Percentiles rank a stretch among this genome's conserved stretches.
Evolutionary conservation across 352 stramenopile species (phyloP).

Genomic region (Phytophthora colocasiae): DNA sequence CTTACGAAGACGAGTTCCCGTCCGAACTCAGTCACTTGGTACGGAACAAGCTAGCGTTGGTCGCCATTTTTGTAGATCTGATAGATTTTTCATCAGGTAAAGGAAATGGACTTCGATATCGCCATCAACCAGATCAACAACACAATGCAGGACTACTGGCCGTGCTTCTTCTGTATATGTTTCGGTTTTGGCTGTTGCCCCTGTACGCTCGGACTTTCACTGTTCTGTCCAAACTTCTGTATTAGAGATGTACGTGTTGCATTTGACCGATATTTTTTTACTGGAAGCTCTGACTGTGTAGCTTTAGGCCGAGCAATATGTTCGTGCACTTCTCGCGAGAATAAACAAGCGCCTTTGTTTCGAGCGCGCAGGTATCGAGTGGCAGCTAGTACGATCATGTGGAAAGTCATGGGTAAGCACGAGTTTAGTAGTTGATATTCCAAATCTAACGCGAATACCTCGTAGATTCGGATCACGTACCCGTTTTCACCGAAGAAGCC

Average conservation of each 20-base stretch:
- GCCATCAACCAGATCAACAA: conserved; percentile 90
- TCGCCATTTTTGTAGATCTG: too few species aligned
- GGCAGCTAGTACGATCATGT: conserved; percentile 62
- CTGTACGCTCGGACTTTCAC: conserved; percentile 69
- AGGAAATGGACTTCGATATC: conserved; percentile 66
- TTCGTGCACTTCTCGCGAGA: conserved; percentile 56
- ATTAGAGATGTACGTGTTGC: conserved; percentile 67
- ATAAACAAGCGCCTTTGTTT: conserved; percentile 78
- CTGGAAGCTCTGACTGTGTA: not conserved
- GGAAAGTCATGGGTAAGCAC: conserved; percentile 61
- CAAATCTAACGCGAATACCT: too few species aligned
- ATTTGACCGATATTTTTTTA: not conserved
- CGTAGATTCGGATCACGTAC: conserved; percentile 75
- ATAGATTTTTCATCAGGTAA: conserved; percentile 30
- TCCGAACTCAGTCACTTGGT: conserved; percentile 63
- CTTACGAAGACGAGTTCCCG: conserved; percentile 82
- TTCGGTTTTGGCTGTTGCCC: conserved; percentile 73
- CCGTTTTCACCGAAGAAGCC: conserved; percentile 44
- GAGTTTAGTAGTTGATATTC: too few species aligned
- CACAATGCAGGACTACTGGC: conserved; percentile 85
- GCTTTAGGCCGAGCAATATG: conserved; percentile 72
- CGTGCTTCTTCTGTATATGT: conserved; percentile 75
- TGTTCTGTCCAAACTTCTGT: conserved; percentile 77
- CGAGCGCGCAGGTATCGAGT: conserved; percentile 59
- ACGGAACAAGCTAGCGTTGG: not conserved